Base-by-base conservation (phyloP, 2,329 filamentous ascomycete species). In the Penicillium capsulatum region DNA sequence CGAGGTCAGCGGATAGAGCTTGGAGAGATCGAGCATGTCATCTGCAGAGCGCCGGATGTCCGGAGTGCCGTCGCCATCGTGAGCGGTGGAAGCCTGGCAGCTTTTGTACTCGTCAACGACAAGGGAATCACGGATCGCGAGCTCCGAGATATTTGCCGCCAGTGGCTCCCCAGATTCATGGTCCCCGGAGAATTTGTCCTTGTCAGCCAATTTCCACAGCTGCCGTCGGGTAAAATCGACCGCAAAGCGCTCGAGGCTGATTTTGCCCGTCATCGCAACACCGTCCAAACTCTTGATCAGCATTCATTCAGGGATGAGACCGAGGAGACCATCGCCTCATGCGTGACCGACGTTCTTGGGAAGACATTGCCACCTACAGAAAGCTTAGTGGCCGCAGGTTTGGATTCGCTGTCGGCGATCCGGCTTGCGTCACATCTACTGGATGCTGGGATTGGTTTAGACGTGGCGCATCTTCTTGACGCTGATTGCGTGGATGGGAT, bases 181-280 rank as follows among this genome's bases (percentile, higher is more conserved):
- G 67, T 94, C 1, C 90, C 90, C 0, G 75, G 77, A 3, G 84
- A 94, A 45, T 68, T 94, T 16, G 62, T 87, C 0, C 55, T 84
- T 1, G 66, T 84, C 46, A 50, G 72, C 1, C 69, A 74, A 7
- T 81, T 95, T 40, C 88, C 88, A 1, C 80, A 83, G 36, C 68
- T 95, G 14, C 73, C 88, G 2, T 94, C 88, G 1, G 90, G 90
- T 1, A 96, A 96, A 57, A 74, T 90, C 10, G 84, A 95, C 55
- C 80, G 80, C 36, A 83, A 80, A 51, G 65, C 62, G 9, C 66
- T 95, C 6, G 72, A 80, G 50, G 58, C 68, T 1, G 67, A 77
- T 6, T 86, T 83, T 51, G 28, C 50, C 20, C 44, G 41, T 9
- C 50, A 59, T n/a, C 53, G 61, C 20, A 48, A 51, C 16, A 27